Evolutionary conservation across 345 rosid genomes (phyloP).

Genomic region (Lepidium africanum): DNA sequence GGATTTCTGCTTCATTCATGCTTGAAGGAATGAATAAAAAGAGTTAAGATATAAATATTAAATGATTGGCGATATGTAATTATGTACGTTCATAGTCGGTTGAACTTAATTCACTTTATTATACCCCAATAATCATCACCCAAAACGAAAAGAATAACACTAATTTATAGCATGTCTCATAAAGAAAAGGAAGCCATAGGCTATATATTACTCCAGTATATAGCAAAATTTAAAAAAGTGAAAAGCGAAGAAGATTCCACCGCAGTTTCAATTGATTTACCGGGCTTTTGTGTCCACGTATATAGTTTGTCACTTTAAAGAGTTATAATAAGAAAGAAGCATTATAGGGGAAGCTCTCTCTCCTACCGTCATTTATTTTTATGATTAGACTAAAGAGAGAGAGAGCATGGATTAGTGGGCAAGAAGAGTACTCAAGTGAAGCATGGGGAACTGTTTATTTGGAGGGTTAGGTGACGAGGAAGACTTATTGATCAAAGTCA

Average conservation of each 20-base stretch:
- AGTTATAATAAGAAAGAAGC: not conserved
- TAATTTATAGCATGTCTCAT: not conserved
- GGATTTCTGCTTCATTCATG: not conserved
- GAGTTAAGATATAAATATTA: not conserved
- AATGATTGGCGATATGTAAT: not conserved
- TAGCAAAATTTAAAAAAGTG: not conserved
- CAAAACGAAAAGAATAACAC: not conserved
- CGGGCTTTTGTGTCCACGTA: constrained; percentile 14
- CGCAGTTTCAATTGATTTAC: not conserved
- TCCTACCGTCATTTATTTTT: no score
- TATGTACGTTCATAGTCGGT: not conserved
- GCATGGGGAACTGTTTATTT: constrained; percentile 79
- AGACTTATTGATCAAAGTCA: constrained; percentile 39
- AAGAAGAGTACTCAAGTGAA: not conserved
- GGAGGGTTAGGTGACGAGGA: constrained; percentile 51
- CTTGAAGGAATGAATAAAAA: not conserved
- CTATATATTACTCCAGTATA: not conserved
- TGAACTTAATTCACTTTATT: not conserved
- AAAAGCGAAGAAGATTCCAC: constrained; percentile 17
- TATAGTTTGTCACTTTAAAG: not conserved
- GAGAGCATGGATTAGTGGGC: not conserved
- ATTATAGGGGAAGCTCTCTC: not conserved
- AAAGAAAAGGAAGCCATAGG: not conserved
- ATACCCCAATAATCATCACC: not conserved
- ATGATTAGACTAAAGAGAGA: not conserved